Evolutionary conservation across 176 grass and related monocot species (phyloP), one percentile per base, ranked within the genome.

Genomic region (Oryza glumipatula): DNA sequence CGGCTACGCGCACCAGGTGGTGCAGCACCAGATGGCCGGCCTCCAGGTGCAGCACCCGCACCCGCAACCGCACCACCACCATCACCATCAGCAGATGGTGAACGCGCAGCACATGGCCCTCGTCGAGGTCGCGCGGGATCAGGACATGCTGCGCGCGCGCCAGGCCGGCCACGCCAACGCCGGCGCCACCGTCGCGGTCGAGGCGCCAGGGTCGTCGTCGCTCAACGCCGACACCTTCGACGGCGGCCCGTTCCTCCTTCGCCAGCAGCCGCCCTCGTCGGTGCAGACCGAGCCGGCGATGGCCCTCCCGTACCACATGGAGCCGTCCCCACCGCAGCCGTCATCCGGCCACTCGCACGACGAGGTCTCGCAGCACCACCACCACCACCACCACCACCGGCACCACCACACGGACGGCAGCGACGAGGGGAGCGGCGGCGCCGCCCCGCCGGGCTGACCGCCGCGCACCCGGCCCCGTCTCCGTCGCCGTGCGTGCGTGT

Each of bases 81-180:
- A 41, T 41, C 43, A 44, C 43, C 43, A 41, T 41, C 88, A 85
- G 76, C 76, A 86, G 88, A 56, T 84, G 41, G 64, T 79, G 4
- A 83, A 89, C 23, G 87, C 76, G 67, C 91, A 90, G 76, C 89
- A 90, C 36, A 19, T 90, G 9, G 84, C 78, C 3, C 52, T 85
- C 11, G 87, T 81, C 33, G 84, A 83, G 47, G 75, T 85, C 13
- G 83, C 82, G 10, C 73, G 81, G 33, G 88, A 88, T 52, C 90
- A 88, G 58, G 82, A 91, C 67, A 67, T 76, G 75, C 47, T 84
- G 66, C 74, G 76, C 49, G 60, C 76, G 78, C 74, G 76, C 63
- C 80, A 84, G 63, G 51, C 64, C 12, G 24, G 19, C 17, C 80
- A 83, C 10, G 54, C 73, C 41, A 35, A 6, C 0, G 22, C 64